Evolutionary conservation across 1,139 yeast genomes (phyloP), one percentile per base, ranked within the genome.

Genomic region (Yamadazyma siamensis): DNA sequence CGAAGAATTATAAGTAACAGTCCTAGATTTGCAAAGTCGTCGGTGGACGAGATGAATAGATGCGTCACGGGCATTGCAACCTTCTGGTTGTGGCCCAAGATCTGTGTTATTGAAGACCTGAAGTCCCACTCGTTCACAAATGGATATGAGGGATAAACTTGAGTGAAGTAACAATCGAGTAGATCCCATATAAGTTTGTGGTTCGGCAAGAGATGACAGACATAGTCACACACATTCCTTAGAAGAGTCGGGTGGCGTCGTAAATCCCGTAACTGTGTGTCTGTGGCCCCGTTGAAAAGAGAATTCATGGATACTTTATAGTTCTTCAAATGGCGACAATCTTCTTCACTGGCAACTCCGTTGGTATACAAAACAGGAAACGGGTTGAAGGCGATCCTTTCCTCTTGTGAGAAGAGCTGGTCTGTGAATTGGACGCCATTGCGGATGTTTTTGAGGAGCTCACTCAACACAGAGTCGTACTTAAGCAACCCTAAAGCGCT

Each of bases 61-160:
- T 8, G 13, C 3, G 14, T 9, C n/a, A 32, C 26, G 4, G 26
- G 23, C 3, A 13, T 15, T 21, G 21, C 13, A 9, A 40, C 48
- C 22, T 43, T 46, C 3, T 47, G 42, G 23, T 50, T 51, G 0
- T 54, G 46, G 0, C 69, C 68, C n/a, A 63, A 38, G 5, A 63
- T 47, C n/a, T 35, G 36, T 8, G 36, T 33, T 4, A 58, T 31
- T 5, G 47, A 45, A 5, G 32, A 26, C 4, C 34, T 34, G 29
- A 59, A 59, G 11, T 46, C 40, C 3, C 24, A 36, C 29, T 62
- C 61, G 34, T 61, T 65, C 22, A 62, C 26, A 29, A 50, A 53
- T 7, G 68, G 67, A 44, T 53, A 43, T 30, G 48, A 57, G 4
- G 62, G 58, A 35, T 61, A 62, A 4, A 61, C 31, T 24, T 39